These are phyloP conservation scores for Kluyveromyces lactis DNA, from an alignment of 805 yeast species.

Conservation along the genomic window DNA sequence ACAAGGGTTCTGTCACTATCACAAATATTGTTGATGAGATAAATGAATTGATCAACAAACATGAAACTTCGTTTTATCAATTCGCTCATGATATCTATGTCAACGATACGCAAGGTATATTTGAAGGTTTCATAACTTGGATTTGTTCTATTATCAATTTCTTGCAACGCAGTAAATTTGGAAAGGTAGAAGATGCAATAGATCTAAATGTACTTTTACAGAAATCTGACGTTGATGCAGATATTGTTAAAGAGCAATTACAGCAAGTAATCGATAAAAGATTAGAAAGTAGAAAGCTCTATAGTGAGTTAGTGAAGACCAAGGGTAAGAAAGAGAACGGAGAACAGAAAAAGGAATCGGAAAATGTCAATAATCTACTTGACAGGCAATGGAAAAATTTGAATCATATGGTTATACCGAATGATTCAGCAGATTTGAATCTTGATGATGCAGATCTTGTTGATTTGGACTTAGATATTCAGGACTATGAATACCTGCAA, in stretches of 20 bases:
- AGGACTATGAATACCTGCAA: constrained; percentile 19
- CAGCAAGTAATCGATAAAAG: constrained; percentile 32
- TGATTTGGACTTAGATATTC: constrained; percentile 31
- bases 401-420: constrained; percentile 33
- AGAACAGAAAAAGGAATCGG: constrained; percentile 8
- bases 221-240: constrained; percentile 17
- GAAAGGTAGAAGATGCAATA: constrained; percentile 34
- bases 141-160: constrained; percentile 55
- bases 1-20: constrained; percentile 43
- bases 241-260: constrained; percentile 31
- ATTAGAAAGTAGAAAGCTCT: constrained; percentile 27
- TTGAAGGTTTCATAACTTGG: constrained; percentile 70
- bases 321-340: constrained; percentile 16
- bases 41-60: constrained; percentile 56
- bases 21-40: constrained; percentile 51
- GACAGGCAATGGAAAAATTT: constrained; percentile 38
- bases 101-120: constrained; percentile 66
- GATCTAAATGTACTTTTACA: constrained; percentile 35
- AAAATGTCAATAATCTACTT: constrained; percentile 23
- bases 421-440: constrained; percentile 40
- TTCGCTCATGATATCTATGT: constrained; percentile 76
- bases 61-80: constrained; percentile 61
- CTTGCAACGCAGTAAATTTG: constrained; percentile 50
- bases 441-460: constrained; percentile 41
- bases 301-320: constrained; percentile 21